phyloP scores from a whole-genome alignment of 176 grass and related monocot species.

The Eremochloa ophiuroides region DNA sequence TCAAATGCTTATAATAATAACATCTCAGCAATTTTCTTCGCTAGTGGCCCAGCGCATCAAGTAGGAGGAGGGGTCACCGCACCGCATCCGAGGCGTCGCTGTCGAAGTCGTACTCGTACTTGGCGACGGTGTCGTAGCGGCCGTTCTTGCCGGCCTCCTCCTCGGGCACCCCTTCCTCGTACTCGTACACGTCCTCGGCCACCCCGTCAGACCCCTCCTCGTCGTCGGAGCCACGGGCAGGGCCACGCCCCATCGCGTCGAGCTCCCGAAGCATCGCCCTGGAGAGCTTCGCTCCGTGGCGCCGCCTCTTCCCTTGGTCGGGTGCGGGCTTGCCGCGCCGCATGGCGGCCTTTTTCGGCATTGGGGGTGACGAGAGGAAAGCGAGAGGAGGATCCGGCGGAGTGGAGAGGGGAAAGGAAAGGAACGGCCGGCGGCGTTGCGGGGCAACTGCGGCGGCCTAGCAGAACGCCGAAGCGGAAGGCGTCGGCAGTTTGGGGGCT shows the following conservation, averaged over 20 bases:
- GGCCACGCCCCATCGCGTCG: slow-evolving; percentile 35
- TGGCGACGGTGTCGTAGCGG: slow-evolving; percentile 78
- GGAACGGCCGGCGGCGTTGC: not conserved
- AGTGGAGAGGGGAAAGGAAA: not conserved
- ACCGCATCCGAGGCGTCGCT: slow-evolving; percentile 53
- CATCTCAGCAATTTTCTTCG: not conserved
- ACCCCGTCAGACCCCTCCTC: slow-evolving; percentile 20
- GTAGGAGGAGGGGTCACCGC: not conserved
- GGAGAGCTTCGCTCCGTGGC: slow-evolving; percentile 54
- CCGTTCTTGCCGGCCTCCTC: slow-evolving; percentile 87
- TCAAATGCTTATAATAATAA: not conserved
- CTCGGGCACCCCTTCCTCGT: slow-evolving; percentile 68
- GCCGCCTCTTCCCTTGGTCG: slow-evolving; percentile 9
- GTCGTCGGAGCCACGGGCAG: slow-evolving; percentile 21
- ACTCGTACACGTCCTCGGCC: slow-evolving; percentile 66
- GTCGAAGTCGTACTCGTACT: slow-evolving; percentile 78
- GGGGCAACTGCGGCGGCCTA: not conserved
- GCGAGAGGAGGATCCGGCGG: not conserved
- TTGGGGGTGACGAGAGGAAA: not conserved
- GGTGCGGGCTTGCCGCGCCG: not conserved
- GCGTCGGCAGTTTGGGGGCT: not conserved
- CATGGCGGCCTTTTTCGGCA: not conserved
- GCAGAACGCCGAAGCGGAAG: not conserved
- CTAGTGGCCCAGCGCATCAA: not conserved
- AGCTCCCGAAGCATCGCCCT: slow-evolving; percentile 50